phyloP scores from a whole-genome alignment of 23 red algal genomes.

The Gracilaria domingensis region DNA sequence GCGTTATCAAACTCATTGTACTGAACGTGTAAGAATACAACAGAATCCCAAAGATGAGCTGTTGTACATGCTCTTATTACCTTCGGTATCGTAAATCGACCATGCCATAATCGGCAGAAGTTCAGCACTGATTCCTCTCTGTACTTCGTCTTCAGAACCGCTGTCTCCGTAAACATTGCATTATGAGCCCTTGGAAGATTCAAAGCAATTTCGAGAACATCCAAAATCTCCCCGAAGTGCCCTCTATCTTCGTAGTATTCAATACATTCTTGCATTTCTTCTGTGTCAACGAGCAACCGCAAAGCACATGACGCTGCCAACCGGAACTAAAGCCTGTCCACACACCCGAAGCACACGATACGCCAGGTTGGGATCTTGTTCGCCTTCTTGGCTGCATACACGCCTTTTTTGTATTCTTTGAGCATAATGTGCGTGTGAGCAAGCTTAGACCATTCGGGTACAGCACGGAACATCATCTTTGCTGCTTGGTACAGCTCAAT shows the following conservation, averaged over 20 bases:
- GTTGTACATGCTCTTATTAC: conserved; percentile 80
- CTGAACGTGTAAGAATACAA: conserved; percentile 85
- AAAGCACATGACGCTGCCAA: conserved; percentile 67
- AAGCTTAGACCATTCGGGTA: conserved; percentile 75
- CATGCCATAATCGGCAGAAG: conserved; percentile 86
- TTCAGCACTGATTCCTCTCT: conserved; percentile 83
- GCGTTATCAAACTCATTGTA: conserved; percentile 95
- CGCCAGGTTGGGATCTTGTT: conserved; percentile 91
- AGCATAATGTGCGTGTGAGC: conserved; percentile 84
- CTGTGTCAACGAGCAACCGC: conserved; percentile 89
- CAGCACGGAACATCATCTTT: conserved; percentile 85
- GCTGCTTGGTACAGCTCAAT: conserved; percentile 83
- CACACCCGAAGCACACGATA: conserved; percentile 93
- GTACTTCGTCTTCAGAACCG: conserved; percentile 89
- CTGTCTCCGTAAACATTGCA: conserved; percentile 93
- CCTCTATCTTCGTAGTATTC: conserved; percentile 91
- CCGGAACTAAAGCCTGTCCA: conserved; percentile 86
- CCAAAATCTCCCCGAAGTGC: conserved; percentile 85
- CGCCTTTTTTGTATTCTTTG: conserved; percentile 84
- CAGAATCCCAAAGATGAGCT: conserved; percentile 84
- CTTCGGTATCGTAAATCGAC: conserved; percentile 75
- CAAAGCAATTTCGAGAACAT: conserved; percentile 82
- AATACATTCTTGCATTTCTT: conserved; percentile 90
- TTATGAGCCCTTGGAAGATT: conserved; percentile 79
- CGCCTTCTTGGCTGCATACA: conserved; percentile 93